phyloP scores from a whole-genome alignment of 169 alveolate species.

The Eimeria brunetti region DNA sequence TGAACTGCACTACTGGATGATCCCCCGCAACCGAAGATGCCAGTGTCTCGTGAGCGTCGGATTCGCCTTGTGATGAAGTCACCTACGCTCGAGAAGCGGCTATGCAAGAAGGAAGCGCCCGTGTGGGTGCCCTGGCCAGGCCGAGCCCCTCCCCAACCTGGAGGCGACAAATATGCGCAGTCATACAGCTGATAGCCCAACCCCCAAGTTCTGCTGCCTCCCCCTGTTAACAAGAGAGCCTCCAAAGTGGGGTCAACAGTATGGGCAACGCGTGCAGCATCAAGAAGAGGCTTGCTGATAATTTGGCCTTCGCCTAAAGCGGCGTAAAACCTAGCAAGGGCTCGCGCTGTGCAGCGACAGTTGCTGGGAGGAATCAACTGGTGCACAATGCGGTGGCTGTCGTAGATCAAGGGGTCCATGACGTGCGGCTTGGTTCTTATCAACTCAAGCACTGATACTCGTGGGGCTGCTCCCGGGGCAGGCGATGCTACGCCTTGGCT shows the following conservation, averaged over 20 bases:
- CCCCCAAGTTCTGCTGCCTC: conserved; percentile 85
- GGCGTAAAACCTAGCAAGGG: conserved; percentile 81
- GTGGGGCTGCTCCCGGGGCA: conserved; percentile 64
- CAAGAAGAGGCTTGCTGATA: conserved; percentile 67
- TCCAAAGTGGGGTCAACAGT: conserved; percentile 83
- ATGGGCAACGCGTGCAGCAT: conserved; percentile 68
- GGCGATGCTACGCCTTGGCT: conserved; percentile 31
- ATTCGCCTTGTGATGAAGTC: background rate
- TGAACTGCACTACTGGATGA: conserved; percentile 12
- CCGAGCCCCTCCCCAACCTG: conserved; percentile 50
- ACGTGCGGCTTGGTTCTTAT: conserved; percentile 84
- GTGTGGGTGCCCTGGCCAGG: conserved; percentile 32
- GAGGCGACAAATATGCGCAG: conserved; percentile 63
- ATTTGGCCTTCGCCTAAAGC: conserved; percentile 77
- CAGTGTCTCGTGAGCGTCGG: conserved; percentile 5
- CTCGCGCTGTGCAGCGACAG: conserved; percentile 85
- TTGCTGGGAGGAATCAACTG: conserved; percentile 85
- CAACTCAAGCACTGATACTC: conserved; percentile 82
- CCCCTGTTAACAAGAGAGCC: conserved; percentile 84
- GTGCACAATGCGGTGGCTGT: conserved; percentile 81
- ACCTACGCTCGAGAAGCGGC: conserved; percentile 24
- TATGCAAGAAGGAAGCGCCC: conserved; percentile 10
- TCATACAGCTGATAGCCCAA: conserved; percentile 86
- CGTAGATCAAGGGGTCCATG: conserved; percentile 85
- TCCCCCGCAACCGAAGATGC: background rate